Evolutionary conservation across 2,329 filamentous ascomycete species (phyloP).

Genomic region (Plenodomus tracheiphilus): DNA sequence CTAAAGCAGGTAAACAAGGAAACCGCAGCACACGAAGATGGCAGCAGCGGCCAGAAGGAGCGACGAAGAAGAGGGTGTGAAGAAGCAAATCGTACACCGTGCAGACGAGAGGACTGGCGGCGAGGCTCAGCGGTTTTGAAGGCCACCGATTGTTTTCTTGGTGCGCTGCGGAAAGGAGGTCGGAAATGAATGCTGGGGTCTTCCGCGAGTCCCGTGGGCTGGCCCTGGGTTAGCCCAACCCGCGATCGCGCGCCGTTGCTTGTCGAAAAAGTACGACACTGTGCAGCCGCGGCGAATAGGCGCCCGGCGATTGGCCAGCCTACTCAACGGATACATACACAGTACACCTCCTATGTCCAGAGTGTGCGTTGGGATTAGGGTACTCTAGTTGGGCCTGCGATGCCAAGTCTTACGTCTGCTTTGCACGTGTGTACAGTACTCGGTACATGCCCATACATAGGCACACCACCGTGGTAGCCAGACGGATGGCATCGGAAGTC

Average conservation of each 20-base stretch:
- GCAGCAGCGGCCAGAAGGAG: slow-evolving; percentile 40
- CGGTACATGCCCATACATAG: no score
- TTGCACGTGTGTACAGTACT: no score
- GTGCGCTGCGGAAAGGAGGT: slow-evolving; percentile 37
- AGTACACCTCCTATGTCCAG: slow-evolving; percentile 3
- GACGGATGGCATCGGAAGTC: no score
- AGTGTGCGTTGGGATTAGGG: neutral
- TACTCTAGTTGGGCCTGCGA: neutral
- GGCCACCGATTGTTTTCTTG: slow-evolving; percentile 29
- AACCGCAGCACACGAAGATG: slow-evolving; percentile 15
- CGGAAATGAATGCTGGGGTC: slow-evolving; percentile 39
- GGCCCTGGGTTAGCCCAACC: slow-evolving; percentile 5
- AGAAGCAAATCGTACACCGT: slow-evolving; percentile 23
- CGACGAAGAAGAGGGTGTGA: slow-evolving; percentile 33
- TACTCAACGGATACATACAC: slow-evolving; percentile 2
- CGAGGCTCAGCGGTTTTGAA: slow-evolving; percentile 23
- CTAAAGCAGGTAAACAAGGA: slow-evolving; percentile 16
- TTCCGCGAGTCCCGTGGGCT: slow-evolving; percentile 33
- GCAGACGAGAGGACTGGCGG: slow-evolving; percentile 16
- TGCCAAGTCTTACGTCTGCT: no score
- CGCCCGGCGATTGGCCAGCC: slow-evolving; percentile 18
- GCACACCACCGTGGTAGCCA: no score
- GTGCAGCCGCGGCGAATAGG: slow-evolving; percentile 23
- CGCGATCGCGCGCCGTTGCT: slow-evolving; percentile 14
- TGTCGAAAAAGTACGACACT: slow-evolving; percentile 19